Evolutionary conservation across 257 asterid species (phyloP).

Genomic region (Penstemon eatonii): DNA sequence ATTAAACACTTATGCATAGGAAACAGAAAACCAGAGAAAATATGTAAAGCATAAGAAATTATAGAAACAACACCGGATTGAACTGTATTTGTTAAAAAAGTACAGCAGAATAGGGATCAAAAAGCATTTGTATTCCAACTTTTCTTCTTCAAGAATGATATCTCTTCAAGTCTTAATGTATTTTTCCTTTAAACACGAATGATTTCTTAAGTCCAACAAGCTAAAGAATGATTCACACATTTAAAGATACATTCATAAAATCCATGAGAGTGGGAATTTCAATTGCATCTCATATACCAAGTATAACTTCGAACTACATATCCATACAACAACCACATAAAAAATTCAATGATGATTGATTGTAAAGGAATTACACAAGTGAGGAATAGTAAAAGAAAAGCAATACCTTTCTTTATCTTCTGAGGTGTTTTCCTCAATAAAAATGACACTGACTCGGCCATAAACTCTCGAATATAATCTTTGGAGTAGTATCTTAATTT

Average conservation of each 20-base stretch:
- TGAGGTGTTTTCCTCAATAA: slow-evolving; percentile 70
- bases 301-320: slow-evolving; percentile 8
- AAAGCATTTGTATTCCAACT: neutral
- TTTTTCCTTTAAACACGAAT: neutral
- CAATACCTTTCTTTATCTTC: slow-evolving; percentile 69
- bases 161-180: neutral
- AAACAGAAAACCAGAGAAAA: neutral
- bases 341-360: neutral
- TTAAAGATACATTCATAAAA: slow-evolving; percentile 1
- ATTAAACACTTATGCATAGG: neutral
- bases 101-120: slow-evolving; percentile 10
- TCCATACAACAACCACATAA: slow-evolving; percentile 8
- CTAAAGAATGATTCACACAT: slow-evolving; percentile 11
- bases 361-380: slow-evolving; percentile 10
- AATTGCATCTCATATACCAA: neutral
- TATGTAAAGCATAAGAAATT: neutral
- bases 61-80: neutral
- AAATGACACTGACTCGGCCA: slow-evolving; percentile 86
- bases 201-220: slow-evolving; percentile 7
- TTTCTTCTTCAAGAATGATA: slow-evolving; percentile 10
- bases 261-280: neutral
- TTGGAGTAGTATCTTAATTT: slow-evolving; percentile 74
- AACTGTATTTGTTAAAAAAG: neutral
- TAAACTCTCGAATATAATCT: slow-evolving; percentile 72
- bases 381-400: neutral